Conservation (phyloP, 2,329 filamentous ascomycete genomes). For the Aureobasidium leucospermi region DNA sequence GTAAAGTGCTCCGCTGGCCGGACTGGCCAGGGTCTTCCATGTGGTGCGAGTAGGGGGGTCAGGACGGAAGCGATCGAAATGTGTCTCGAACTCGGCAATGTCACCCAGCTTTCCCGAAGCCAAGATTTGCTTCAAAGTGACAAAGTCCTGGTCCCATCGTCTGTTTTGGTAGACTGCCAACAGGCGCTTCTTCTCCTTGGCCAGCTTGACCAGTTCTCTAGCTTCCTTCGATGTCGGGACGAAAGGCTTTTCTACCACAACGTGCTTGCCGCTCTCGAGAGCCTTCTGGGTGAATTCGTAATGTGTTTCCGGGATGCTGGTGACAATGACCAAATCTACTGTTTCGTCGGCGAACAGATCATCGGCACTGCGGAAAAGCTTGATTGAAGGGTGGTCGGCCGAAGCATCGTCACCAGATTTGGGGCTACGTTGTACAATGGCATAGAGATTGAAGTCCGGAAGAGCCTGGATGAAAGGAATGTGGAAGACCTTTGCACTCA, state of each 20-base stretch:
- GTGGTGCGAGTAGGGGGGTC: constrained; percentile 39
- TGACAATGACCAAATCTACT: constrained; percentile 64
- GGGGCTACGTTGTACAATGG: constrained; percentile 68
- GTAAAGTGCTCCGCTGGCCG: constrained; percentile 62
- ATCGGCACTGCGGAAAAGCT: constrained; percentile 56
- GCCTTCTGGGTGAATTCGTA: constrained; percentile 57
- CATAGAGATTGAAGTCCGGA: constrained; percentile 57
- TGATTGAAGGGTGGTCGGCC: constrained; percentile 57
- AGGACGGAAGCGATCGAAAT: constrained; percentile 69
- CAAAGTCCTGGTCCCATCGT: constrained; percentile 70
- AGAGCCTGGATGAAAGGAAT: constrained; percentile 67
- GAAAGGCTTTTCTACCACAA: constrained; percentile 78
- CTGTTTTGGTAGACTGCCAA: constrained; percentile 52
- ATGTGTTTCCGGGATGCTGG: constrained; percentile 66
- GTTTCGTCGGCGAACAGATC: constrained; percentile 57
- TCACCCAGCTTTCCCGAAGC: constrained; percentile 55
- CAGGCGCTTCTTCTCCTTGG: constrained; percentile 31
- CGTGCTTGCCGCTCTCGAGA: constrained; percentile 65
- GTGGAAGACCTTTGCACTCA: constrained; percentile 73
- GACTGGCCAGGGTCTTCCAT: constrained; percentile 62
- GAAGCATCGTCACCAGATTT: constrained; percentile 58
- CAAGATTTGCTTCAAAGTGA: constrained; percentile 59
- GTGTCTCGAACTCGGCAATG: constrained; percentile 70
- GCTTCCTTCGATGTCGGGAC: constrained; percentile 65
- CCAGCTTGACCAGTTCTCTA: constrained; percentile 46